phyloP scores from a whole-genome alignment of 139 green algal species.

The Mesotaenium endlicherianum region DNA sequence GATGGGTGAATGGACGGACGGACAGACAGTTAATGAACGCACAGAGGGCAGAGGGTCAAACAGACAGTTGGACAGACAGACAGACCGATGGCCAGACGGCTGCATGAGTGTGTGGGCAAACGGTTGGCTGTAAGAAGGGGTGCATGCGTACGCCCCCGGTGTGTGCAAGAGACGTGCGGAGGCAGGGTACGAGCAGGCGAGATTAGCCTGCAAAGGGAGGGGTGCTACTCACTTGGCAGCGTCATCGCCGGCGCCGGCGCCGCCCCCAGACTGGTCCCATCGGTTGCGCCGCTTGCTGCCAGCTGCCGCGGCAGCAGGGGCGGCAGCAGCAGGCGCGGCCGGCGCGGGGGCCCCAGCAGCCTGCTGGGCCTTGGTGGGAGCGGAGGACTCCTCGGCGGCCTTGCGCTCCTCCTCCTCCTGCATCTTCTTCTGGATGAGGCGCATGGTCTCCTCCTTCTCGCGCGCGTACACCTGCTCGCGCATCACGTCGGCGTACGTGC shows the following conservation, averaged over 20 bases:
- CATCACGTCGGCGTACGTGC: slow-evolving; percentile 91
- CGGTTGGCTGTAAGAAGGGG: too few species aligned
- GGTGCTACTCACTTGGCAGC: slow-evolving; percentile 52
- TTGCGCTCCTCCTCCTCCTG: slow-evolving; percentile 62
- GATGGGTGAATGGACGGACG: too few species aligned
- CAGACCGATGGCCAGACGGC: too few species aligned
- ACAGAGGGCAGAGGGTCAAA: too few species aligned
- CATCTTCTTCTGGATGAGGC: slow-evolving; percentile 84
- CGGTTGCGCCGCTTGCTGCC: slow-evolving; percentile 71
- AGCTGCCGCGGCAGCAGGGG: slow-evolving; percentile 26
- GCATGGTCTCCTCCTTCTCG: slow-evolving; percentile 89
- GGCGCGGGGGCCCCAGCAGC: slow-evolving; percentile 18
- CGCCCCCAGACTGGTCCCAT: slow-evolving; percentile 71
- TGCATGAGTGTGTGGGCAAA: too few species aligned
- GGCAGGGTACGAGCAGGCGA: too few species aligned
- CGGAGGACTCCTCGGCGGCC: slow-evolving; percentile 18
- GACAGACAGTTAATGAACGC: too few species aligned
- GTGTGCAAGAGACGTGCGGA: too few species aligned
- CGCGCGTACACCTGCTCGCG: slow-evolving; percentile 72
- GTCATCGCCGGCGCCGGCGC: neutral
- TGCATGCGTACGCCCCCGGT: too few species aligned
- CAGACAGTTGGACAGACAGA: too few species aligned
- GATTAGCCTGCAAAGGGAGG: too few species aligned
- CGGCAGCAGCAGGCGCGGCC: slow-evolving; percentile 41
- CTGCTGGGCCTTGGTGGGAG: slow-evolving; percentile 62